These are phyloP conservation scores for Andrographis paniculata DNA, from an alignment of 305 asterid species.

Conservation along the genomic window DNA sequence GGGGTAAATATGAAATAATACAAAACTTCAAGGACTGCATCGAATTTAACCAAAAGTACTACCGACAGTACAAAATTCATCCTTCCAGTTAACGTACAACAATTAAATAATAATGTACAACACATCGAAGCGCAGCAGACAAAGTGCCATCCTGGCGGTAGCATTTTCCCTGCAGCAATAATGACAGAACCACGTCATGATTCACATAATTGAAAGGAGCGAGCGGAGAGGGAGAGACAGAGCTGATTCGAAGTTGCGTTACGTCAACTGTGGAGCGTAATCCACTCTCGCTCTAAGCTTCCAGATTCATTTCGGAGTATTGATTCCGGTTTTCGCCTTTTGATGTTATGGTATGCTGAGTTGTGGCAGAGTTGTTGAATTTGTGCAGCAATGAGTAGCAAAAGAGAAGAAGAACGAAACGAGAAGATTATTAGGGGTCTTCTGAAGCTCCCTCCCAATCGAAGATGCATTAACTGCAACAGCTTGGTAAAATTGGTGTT, in stretches of 20 bases:
- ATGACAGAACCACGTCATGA: slow-evolving; percentile 23
- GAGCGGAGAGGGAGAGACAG: slow-evolving; percentile 1
- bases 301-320: slow-evolving; percentile 11
- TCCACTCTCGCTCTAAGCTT: slow-evolving; percentile 17
- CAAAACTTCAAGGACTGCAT: not conserved
- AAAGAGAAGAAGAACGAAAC: slow-evolving; percentile 72
- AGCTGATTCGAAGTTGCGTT: slow-evolving; percentile 25
- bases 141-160: slow-evolving; percentile 22
- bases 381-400: slow-evolving; percentile 40
- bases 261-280: slow-evolving; percentile 18
- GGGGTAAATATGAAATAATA: not conserved
- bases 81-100: slow-evolving; percentile 20
- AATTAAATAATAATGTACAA: not conserved
- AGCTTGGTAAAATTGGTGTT: slow-evolving; percentile 46
- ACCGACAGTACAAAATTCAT: slow-evolving; percentile 15
- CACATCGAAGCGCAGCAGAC: slow-evolving; percentile 4
- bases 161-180: slow-evolving; percentile 34
- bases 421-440: slow-evolving; percentile 88
- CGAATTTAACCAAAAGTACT: slow-evolving; percentile 5
- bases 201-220: slow-evolving; percentile 21
- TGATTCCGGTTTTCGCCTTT: not conserved
- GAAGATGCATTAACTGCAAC: slow-evolving; percentile 93
- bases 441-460: slow-evolving; percentile 91
- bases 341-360: not conserved
- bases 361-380: not conserved